Conservation (phyloP, 345 rosid genomes). For the Dimocarpus longan region DNA sequence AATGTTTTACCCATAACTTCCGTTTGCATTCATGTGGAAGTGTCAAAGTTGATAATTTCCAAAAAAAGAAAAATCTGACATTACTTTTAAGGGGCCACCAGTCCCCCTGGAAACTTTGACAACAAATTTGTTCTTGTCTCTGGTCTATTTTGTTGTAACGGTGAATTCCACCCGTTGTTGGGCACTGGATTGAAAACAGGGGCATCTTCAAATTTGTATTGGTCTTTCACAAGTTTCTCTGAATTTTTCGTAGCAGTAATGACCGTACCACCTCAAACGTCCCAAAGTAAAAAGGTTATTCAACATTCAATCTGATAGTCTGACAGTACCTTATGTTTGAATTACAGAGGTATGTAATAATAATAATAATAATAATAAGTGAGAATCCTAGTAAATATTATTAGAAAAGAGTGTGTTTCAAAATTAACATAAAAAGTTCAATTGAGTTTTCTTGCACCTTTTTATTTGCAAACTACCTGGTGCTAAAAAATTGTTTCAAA, state of each 20-base stretch:
- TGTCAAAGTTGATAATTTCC: not conserved
- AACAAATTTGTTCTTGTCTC: not conserved
- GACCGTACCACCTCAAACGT: not conserved
- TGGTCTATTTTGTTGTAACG: not conserved
- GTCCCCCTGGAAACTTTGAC: not conserved
- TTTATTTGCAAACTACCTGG: no score
- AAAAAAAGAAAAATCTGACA: not conserved
- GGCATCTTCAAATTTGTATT: not conserved
- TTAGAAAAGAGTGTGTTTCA: no score
- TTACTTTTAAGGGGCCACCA: no score
- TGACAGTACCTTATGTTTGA: no score
- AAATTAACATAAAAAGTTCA: no score
- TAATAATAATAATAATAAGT: no score
- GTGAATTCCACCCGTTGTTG: not conserved
- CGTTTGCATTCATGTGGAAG: not conserved
- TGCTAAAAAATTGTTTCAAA: no score
- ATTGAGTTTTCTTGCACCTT: no score
- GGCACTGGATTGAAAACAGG: not conserved
- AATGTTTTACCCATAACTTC: not conserved
- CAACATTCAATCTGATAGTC: no score
- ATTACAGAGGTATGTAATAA: no score
- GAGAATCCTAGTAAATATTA: no score
- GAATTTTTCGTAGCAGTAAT: not conserved
- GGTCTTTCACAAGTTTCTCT: not conserved
- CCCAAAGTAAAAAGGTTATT: no score